Percentiles rank a stretch among this genome's conserved stretches.
phyloP scores from a whole-genome alignment of 257 asterid genomes.

The Jaltomata sinuosa region DNA sequence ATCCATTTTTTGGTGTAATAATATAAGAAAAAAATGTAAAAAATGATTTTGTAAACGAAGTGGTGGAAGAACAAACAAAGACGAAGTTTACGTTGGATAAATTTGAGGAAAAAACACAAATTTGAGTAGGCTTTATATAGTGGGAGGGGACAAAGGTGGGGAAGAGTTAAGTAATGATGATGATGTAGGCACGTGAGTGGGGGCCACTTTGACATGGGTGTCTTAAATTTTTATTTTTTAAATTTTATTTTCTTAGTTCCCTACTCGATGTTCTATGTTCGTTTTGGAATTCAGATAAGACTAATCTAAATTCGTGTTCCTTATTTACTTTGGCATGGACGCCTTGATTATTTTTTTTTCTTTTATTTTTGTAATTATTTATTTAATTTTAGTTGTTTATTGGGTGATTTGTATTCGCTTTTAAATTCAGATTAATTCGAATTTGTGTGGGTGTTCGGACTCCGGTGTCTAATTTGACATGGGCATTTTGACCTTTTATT shows the following conservation, averaged over 20 bases:
- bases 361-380: too few species aligned
- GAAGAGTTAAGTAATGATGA: not conserved
- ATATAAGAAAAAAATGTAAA: not conserved
- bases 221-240: not conserved
- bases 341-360: too few species aligned
- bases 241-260: too few species aligned
- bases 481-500: not conserved
- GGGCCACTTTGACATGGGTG: not conserved
- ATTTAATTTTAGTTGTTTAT: too few species aligned
- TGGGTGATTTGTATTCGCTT: too few species aligned
- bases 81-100: not conserved
- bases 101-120: not conserved
- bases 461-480: not conserved
- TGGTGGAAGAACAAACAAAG: not conserved
- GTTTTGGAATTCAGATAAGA: too few species aligned
- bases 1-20: not conserved
- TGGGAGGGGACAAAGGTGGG: not conserved
- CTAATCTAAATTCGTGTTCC: too few species aligned
- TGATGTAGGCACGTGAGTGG: not conserved
- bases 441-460: too few species aligned
- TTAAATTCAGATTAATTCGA: too few species aligned
- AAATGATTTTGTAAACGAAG: not conserved
- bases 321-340: too few species aligned
- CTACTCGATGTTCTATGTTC: too few species aligned
- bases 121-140: not conserved